Conservation (phyloP, 2,329 filamentous ascomycete genomes). For the Aspergillus ustus region DNA sequence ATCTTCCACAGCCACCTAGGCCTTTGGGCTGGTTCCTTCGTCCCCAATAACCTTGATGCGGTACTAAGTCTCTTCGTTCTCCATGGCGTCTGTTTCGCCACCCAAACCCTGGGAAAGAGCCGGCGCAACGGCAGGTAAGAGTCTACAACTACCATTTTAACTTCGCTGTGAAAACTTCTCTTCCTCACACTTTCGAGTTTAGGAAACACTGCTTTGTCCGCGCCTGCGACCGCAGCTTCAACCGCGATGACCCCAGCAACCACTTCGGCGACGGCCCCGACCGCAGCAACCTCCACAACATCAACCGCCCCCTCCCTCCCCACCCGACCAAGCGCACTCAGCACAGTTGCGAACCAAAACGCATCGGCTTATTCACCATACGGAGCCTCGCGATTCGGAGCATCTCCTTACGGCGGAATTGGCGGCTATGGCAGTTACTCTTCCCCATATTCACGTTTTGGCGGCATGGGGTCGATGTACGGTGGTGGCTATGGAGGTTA, state of each 20-base stretch:
- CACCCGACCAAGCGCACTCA: slow-evolving; percentile 77
- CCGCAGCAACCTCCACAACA: slow-evolving; percentile 43
- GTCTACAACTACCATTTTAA: slow-evolving; percentile 32
- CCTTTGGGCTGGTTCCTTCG: slow-evolving; percentile 10
- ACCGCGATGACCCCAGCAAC: slow-evolving; percentile 36
- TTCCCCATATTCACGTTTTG: slow-evolving; percentile 61
- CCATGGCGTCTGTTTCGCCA: slow-evolving; percentile 72
- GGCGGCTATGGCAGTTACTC: slow-evolving; percentile 57
- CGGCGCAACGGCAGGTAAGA: slow-evolving; percentile 63
- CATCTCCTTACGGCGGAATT: slow-evolving; percentile 55
- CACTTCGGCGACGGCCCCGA: slow-evolving; percentile 43
- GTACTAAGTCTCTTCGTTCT: slow-evolving; percentile 27
- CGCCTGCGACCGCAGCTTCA: slow-evolving; percentile 31
- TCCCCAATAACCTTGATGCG: slow-evolving; percentile 32
- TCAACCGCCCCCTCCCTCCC: slow-evolving; percentile 71
- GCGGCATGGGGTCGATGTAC: slow-evolving; percentile 49
- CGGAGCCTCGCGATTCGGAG: slow-evolving; percentile 60
- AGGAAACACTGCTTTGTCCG: slow-evolving; percentile 33
- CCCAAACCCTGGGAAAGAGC: slow-evolving; percentile 96
- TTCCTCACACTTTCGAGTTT: neutral
- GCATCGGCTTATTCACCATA: slow-evolving; percentile 78
- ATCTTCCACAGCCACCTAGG: slow-evolving; percentile 1
- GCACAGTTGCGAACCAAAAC: slow-evolving; percentile 82
- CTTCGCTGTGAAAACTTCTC: neutral
- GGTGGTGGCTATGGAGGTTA: slow-evolving; percentile 21